A percentile compares a stretch with the other conserved stretches of the same genome.
phyloP scores from a whole-genome alignment of 495 filamentous ascomycete species.

The Peziza echinospora region DNA sequence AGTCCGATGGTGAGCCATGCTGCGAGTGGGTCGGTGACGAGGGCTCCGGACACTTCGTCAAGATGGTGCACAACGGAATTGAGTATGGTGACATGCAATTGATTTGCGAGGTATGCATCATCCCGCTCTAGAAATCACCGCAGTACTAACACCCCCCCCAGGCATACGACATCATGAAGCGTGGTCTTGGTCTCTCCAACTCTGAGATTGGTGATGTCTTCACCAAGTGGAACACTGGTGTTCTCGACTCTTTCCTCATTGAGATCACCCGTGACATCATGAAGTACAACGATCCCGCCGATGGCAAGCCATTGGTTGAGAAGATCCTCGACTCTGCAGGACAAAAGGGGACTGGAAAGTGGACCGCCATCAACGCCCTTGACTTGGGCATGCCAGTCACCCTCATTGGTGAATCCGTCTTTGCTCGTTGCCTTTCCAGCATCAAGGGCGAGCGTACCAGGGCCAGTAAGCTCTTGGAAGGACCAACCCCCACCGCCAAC shows the following conservation, averaged over 20 bases:
- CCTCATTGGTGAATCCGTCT: conserved; percentile 89
- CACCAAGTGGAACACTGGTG: conserved; percentile 92
- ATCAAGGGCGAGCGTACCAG: conserved; percentile 82
- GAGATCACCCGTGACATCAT: conserved; percentile 97
- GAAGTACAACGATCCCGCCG: conserved; percentile 80
- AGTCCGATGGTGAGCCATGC: conserved; percentile 88
- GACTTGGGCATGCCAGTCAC: conserved; percentile 98
- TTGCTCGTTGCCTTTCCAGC: conserved; percentile 79
- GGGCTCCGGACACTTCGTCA: conserved; percentile 97
- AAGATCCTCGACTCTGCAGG: conserved; percentile 98
- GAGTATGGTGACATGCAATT: conserved; percentile 99
- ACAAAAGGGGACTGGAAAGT: conserved; percentile 99
- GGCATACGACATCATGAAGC: conserved; percentile 99
- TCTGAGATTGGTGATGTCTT: conserved; percentile 94
- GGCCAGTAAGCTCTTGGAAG: conserved; percentile 53
- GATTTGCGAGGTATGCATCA: conserved; percentile 68
- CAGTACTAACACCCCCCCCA: conserved; percentile 19
- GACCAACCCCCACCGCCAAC: conserved; percentile 57
- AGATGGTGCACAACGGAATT: conserved; percentile 99
- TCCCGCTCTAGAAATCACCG: not conserved
- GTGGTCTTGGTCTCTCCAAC: conserved; percentile 58
- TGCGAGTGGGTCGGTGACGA: conserved; percentile 99
- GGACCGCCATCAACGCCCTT: conserved; percentile 96
- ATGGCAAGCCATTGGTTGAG: conserved; percentile 74
- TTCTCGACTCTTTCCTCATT: conserved; percentile 97